A percentile compares a stretch with the other conserved stretches of the same genome.
phyloP scores from a whole-genome alignment of 1,284 basidiomycete genomes.

The Wallemia ichthyophaga region DNA sequence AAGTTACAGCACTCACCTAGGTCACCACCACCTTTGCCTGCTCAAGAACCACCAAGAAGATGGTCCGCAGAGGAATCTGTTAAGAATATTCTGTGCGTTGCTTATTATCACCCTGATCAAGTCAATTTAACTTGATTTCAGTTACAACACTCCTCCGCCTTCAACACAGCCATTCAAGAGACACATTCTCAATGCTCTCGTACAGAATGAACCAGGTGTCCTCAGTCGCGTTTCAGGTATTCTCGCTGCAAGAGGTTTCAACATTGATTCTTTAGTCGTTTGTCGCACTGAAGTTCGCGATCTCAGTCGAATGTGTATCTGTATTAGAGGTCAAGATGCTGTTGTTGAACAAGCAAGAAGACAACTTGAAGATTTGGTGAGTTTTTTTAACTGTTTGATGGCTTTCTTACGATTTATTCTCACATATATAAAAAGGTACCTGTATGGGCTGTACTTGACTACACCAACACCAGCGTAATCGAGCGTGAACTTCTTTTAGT shows the following conservation, averaged over 20 bases:
- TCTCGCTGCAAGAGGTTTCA: conserved; percentile 86
- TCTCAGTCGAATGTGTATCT: conserved; percentile 92
- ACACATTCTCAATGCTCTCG: conserved; percentile 89
- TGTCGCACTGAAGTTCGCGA: conserved; percentile 94
- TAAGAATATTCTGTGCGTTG: conserved; percentile 46
- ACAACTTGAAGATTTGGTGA: conserved; percentile 71
- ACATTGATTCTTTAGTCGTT: conserved; percentile 95
- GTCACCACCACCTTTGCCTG: conserved; percentile 12
- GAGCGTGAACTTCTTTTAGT: conserved; percentile 62
- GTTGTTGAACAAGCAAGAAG: conserved; percentile 88
- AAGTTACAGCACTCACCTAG: conserved; percentile 30
- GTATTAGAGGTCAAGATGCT: conserved; percentile 81
- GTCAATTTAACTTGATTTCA: not conserved
- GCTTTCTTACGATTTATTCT: too few relatives aligned
- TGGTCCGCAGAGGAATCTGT: conserved; percentile 73
- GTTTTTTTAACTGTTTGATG: conserved; percentile 14
- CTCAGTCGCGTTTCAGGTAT: conserved; percentile 92
- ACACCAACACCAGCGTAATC: conserved; percentile 66
- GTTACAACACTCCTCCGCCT: conserved; percentile 68
- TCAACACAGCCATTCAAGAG: conserved; percentile 81
- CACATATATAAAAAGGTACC: conserved; percentile 31
- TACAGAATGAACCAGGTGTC: conserved; percentile 97
- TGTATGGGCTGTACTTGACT: conserved; percentile 89
- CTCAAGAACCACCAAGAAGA: conserved; percentile 34
- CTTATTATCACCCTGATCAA: too few relatives aligned